A percentile compares a stretch with the other conserved stretches of the same genome.
These are phyloP conservation scores for Ophiostoma angusticollis DNA, from an alignment of 2,329 filamentous ascomycete genomes.

Conservation along the genomic window DNA sequence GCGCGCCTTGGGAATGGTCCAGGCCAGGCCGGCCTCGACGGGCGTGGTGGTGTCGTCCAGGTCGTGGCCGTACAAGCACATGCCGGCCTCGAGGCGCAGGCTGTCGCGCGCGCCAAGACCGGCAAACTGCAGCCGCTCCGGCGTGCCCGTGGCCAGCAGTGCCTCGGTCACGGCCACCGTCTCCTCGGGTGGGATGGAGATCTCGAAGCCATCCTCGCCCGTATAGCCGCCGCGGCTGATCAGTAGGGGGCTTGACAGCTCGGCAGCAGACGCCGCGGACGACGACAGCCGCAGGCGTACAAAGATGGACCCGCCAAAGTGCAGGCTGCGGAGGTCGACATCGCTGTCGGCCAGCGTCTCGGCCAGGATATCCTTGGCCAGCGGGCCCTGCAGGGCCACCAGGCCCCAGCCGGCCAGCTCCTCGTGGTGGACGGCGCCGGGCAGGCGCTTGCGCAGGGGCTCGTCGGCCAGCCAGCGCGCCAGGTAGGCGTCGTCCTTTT, in stretches of 20 bases:
- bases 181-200: constrained; percentile 62
- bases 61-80: constrained; percentile 99
- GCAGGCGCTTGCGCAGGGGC: constrained; percentile 18
- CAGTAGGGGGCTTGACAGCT: constrained; percentile 41
- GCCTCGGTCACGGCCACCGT: constrained; percentile 55
- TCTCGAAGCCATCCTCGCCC: constrained; percentile 95
- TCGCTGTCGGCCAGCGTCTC: constrained; percentile 43
- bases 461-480: constrained; percentile 51
- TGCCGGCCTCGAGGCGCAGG: constrained; percentile 85
- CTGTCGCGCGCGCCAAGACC: constrained; percentile 87
- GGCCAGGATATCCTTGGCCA: constrained; percentile 56
- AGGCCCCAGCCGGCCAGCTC: constrained; percentile 62
- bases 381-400: constrained; percentile 79
- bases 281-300: constrained; percentile 51
- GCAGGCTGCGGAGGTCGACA: constrained; percentile 51
- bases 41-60: constrained; percentile 63
- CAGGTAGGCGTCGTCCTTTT: constrained; percentile 76
- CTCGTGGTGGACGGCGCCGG: constrained; percentile 19
- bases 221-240: constrained; percentile 90
- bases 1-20: constrained; percentile 76
- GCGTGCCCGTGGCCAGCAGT: constrained; percentile 52
- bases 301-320: constrained; percentile 67
- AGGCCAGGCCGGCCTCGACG: constrained; percentile 46
- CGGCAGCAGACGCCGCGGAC: constrained; percentile 25
- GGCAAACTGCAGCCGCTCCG: constrained; percentile 57